phyloP scores from a whole-genome alignment of 139 green algal genomes.

The Pseudopediastrum boryanum region DNA sequence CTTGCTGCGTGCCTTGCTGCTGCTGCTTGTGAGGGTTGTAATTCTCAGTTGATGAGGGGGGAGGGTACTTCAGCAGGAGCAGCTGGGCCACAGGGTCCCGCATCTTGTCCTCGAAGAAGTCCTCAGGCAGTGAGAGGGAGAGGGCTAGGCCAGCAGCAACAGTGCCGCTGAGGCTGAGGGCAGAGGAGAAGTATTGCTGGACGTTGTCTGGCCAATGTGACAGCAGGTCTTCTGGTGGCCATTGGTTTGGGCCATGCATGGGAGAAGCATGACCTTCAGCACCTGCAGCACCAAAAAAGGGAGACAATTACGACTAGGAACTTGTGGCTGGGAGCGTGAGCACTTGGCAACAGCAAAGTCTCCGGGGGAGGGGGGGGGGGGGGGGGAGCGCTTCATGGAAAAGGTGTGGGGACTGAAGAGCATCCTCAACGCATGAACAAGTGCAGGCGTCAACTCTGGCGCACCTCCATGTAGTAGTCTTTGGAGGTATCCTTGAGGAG shows the following conservation, averaged over 20 bases:
- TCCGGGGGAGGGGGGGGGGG: neutral
- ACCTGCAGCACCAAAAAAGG: no score
- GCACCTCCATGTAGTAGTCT: neutral
- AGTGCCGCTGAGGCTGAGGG: conserved; percentile 7
- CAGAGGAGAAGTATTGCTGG: conserved; percentile 5
- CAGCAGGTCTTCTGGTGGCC: conserved; percentile 25
- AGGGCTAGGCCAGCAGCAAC: conserved; percentile 33
- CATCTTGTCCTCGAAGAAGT: conserved; percentile 27
- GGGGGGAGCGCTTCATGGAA: neutral
- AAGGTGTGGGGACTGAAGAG: neutral
- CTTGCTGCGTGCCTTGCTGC: neutral
- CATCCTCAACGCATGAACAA: neutral
- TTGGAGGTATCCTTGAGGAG: no score
- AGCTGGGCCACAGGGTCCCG: conserved; percentile 37
- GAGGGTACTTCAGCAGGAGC: conserved; percentile 39
- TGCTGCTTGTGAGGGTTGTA: neutral
- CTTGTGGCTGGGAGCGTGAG: no score
- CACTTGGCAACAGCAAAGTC: no score
- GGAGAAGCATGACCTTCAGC: conserved; percentile 30
- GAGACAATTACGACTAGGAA: no score
- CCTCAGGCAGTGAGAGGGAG: conserved; percentile 30
- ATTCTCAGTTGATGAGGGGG: neutral
- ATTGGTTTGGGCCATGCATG: conserved; percentile 50
- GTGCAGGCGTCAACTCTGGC: neutral
- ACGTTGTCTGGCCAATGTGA: conserved; percentile 24